These are phyloP conservation scores for Quercus rubra DNA, from an alignment of 306 rosid genomes.

Conservation along the genomic window DNA sequence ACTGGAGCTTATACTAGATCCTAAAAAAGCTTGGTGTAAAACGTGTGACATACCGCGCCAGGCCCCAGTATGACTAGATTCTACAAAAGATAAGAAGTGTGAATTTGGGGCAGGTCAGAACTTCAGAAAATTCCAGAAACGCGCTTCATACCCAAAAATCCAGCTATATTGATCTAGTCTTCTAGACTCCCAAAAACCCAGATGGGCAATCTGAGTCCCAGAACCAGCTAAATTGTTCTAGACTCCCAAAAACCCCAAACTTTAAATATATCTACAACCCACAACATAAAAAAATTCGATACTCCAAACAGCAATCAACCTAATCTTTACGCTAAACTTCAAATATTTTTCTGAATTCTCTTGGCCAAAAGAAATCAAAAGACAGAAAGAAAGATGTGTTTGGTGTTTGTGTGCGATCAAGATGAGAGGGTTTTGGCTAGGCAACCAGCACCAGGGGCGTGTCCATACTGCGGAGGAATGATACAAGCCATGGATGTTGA, in stretches of 20 bases:
- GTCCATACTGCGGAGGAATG: constrained; percentile 80
- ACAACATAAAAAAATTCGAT: not conserved
- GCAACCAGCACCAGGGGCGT: constrained; percentile 69
- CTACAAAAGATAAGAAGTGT: too few species aligned
- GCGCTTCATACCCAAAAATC: too few species aligned
- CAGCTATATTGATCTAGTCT: not conserved
- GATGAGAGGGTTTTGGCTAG: constrained; percentile 64
- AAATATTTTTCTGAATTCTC: too few species aligned
- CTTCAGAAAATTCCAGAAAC: too few species aligned
- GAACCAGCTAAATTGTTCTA: constrained; percentile 7
- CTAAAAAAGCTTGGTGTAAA: too few species aligned
- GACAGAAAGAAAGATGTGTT: constrained; percentile 47
- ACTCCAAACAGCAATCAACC: not conserved
- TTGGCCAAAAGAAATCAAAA: too few species aligned
- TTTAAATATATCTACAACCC: not conserved
- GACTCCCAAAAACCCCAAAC: not conserved
- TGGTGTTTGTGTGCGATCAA: constrained; percentile 78
- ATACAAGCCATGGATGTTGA: constrained; percentile 69
- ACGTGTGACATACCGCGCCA: too few species aligned
- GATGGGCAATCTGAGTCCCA: not conserved
- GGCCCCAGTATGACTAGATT: too few species aligned
- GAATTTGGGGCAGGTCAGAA: too few species aligned
- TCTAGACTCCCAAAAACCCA: not conserved
- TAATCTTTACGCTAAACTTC: too few species aligned
- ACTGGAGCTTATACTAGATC: too few species aligned